phyloP scores from a whole-genome alignment of 2,329 filamentous ascomycete genomes.

The Aspergillus sergii region DNA sequence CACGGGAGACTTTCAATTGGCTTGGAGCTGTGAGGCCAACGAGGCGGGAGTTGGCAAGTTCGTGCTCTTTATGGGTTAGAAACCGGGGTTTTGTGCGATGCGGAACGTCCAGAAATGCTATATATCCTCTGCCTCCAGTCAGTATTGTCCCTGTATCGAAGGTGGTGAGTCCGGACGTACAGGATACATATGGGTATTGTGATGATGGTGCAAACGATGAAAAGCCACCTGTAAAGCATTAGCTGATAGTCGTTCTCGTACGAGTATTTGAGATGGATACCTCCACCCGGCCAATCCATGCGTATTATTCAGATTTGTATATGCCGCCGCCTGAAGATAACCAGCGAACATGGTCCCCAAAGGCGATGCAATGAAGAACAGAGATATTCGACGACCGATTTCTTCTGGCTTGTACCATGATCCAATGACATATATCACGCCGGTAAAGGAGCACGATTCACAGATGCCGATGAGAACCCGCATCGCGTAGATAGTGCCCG shows the following conservation, averaged over 20 bases:
- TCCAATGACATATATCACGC: constrained; percentile 11
- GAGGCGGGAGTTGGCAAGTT: not conserved
- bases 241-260: not conserved
- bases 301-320: constrained; percentile 32
- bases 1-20: constrained; percentile 27
- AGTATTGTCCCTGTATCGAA: not conserved
- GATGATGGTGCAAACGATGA: constrained; percentile 2
- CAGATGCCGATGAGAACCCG: not conserved
- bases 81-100: not conserved
- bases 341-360: constrained; percentile 38
- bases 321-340: constrained; percentile 36
- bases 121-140: not conserved
- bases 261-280: not conserved
- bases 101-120: not conserved
- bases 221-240: constrained; percentile 17
- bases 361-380: constrained; percentile 36
- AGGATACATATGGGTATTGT: not conserved
- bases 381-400: constrained; percentile 32
- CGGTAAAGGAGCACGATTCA: not conserved
- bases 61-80: not conserved
- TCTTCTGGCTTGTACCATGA: constrained; percentile 24
- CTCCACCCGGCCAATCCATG: constrained; percentile 21
- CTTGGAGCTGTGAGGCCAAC: not conserved
- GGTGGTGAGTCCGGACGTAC: not conserved
- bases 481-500: constrained; percentile 20